A percentile compares a stretch with the other conserved stretches of the same genome.
Evolutionary conservation across 352 stramenopile genomes (phyloP).

Genomic region (Globisporangium polare): DNA sequence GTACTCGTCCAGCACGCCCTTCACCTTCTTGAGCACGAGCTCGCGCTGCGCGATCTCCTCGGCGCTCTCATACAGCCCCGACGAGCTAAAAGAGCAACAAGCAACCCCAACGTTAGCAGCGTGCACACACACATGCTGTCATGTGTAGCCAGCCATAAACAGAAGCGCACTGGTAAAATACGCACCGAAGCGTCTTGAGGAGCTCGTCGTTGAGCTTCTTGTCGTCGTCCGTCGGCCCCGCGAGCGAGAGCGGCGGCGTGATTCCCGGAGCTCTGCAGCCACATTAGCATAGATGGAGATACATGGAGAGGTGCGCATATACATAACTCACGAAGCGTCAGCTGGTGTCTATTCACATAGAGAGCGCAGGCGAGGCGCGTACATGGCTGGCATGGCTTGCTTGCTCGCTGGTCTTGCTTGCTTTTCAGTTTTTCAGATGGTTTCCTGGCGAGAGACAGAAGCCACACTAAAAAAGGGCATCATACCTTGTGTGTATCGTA

Average conservation of each 20-base stretch:
- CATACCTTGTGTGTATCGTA: too few species aligned
- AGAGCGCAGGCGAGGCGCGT: background rate
- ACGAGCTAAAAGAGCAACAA: constrained; percentile 28
- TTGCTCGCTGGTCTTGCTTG: too few species aligned
- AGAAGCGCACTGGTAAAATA: background rate
- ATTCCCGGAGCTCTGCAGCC: constrained; percentile 10
- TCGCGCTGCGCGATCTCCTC: constrained; percentile 62
- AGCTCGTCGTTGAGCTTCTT: constrained; percentile 62
- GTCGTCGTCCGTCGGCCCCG: constrained; percentile 60
- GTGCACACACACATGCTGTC: background rate
- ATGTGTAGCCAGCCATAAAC: background rate
- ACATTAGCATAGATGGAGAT: background rate
- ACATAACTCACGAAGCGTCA: background rate
- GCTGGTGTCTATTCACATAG: background rate
- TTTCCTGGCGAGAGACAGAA: too few species aligned
- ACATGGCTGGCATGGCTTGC: background rate
- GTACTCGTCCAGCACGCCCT: constrained; percentile 70
- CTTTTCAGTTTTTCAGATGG: too few species aligned
- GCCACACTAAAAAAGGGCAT: too few species aligned
- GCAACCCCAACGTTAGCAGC: background rate
- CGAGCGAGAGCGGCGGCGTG: constrained; percentile 67
- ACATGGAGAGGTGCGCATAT: background rate
- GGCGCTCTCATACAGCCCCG: constrained; percentile 69
- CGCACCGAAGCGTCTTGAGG: constrained; percentile 54
- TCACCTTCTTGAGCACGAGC: constrained; percentile 59